Evolutionary conservation across 495 filamentous ascomycete species (phyloP).

Genomic region (Friedmanniomyces simplex): DNA sequence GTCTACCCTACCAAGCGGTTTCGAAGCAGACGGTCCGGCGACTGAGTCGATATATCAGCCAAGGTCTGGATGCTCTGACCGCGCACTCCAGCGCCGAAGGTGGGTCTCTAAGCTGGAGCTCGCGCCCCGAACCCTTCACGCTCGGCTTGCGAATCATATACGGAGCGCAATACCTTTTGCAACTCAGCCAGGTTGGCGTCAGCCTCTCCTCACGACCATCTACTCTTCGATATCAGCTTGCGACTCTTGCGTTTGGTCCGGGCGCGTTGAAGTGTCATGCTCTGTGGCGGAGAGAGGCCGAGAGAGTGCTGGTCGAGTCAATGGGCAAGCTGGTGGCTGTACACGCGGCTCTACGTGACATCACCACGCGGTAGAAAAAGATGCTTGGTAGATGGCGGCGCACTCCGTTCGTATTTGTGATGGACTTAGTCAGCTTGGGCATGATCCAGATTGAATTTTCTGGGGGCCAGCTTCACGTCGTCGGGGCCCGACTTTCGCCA

Average conservation of each 20-base stretch:
- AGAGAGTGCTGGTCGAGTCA: conserved; percentile 15
- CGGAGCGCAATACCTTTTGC: conserved; percentile 34
- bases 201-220: conserved; percentile 11
- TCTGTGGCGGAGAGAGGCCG: conserved; percentile 22
- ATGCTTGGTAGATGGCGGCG: no score
- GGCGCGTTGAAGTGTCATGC: conserved; percentile 7
- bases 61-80: conserved; percentile 40
- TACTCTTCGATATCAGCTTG: conserved; percentile 13
- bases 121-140: conserved; percentile 51
- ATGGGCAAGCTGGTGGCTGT: conserved; percentile 5
- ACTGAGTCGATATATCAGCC: conserved; percentile 44
- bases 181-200: conserved; percentile 9
- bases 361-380: neutral
- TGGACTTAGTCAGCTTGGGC: no score
- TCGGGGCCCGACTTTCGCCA: no score
- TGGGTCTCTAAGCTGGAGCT: conserved; percentile 64
- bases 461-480: no score
- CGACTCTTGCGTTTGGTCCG: conserved; percentile 15
- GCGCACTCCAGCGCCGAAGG: conserved; percentile 54
- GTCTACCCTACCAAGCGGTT: conserved; percentile 20
- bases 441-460: no score
- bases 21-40: conserved; percentile 23
- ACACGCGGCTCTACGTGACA: neutral
- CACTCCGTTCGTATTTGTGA: no score
- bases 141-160: conserved; percentile 52